These are phyloP conservation scores for Neofusicoccum sp. DNA, from an alignment of 2,329 filamentous ascomycete genomes.

Conservation along the genomic window DNA sequence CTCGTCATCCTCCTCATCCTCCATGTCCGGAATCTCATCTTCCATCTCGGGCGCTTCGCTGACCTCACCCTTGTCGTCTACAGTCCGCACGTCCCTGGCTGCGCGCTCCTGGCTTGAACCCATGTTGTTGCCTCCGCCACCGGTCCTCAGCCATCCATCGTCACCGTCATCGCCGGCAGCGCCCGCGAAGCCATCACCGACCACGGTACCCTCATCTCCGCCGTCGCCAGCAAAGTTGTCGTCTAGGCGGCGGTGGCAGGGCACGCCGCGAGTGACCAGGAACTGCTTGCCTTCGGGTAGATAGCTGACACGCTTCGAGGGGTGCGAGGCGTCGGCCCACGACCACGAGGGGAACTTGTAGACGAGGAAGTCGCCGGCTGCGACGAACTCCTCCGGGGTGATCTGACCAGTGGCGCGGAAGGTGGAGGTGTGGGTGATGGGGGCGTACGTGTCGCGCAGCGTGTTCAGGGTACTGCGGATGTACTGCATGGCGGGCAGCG, in stretches of 20 bases:
- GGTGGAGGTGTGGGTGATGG: constrained; percentile 85
- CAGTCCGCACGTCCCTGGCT: constrained; percentile 79
- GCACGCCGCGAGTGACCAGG: constrained; percentile 90
- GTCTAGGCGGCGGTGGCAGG: constrained; percentile 87
- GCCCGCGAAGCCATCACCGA: constrained; percentile 70
- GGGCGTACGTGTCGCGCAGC: constrained; percentile 88
- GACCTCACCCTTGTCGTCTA: constrained; percentile 82
- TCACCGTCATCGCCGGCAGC: constrained; percentile 64
- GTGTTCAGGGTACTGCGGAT: constrained; percentile 87
- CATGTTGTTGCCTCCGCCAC: constrained; percentile 57
- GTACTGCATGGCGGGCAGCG: constrained; percentile 69
- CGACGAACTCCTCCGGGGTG: constrained; percentile 94
- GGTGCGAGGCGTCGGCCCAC: constrained; percentile 87
- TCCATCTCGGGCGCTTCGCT: constrained; percentile 62
- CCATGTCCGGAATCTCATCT: constrained; percentile 95
- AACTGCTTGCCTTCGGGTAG: constrained; percentile 92
- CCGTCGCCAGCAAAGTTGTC: constrained; percentile 91
- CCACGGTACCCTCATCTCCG: constrained; percentile 82
- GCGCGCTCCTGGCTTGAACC: constrained; percentile 75
- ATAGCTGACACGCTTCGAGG: constrained; percentile 75
- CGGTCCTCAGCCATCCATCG: constrained; percentile 90
- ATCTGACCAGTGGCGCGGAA: constrained; percentile 95
- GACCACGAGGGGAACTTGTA: constrained; percentile 99
- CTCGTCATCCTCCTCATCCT: constrained; percentile 90
- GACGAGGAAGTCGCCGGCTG: constrained; percentile 94